A percentile compares a stretch with the other conserved stretches of the same genome.
Conservation (phyloP, 2,329 filamentous ascomycete genomes). For the Leptodontidium sp. region DNA sequence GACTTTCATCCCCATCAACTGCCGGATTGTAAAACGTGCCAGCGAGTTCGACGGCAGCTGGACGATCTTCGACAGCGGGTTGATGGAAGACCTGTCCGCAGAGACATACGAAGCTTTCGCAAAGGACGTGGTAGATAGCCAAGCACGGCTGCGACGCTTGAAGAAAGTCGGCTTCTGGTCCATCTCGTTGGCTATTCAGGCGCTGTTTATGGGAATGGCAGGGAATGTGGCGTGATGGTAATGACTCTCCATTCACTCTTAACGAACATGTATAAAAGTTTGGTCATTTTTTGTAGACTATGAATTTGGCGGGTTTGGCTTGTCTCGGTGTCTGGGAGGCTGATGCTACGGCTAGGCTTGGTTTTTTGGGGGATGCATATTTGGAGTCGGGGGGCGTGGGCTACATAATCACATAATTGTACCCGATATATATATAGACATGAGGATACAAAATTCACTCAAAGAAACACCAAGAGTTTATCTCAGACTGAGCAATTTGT, state of each 20-base stretch:
- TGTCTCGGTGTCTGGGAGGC: slow-evolving; percentile 18
- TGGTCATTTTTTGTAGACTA: slow-evolving; percentile 13
- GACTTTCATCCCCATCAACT: slow-evolving; percentile 95
- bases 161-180: slow-evolving; percentile 99
- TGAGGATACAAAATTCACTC: background rate
- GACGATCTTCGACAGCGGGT: slow-evolving; percentile 91
- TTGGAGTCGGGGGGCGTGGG: slow-evolving; percentile 15
- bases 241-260: slow-evolving; percentile 34
- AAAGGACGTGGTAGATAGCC: slow-evolving; percentile 86
- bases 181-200: slow-evolving; percentile 88
- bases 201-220: slow-evolving; percentile 92
- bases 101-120: slow-evolving; percentile 97
- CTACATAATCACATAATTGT: slow-evolving; percentile 17
- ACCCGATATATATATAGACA: slow-evolving; percentile 24
- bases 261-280: slow-evolving; percentile 39
- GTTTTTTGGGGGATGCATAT: background rate
- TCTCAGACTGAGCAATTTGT: background rate
- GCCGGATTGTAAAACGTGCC: slow-evolving; percentile 88
- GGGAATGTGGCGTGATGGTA: slow-evolving; percentile 71
- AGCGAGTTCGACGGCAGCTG: slow-evolving; percentile 94
- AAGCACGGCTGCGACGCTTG: slow-evolving; percentile 83
- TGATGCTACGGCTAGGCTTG: slow-evolving; percentile 22
- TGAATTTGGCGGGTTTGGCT: background rate
- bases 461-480: background rate
- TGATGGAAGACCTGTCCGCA: slow-evolving; percentile 92